Percentiles rank a stretch among this genome's conserved stretches.
These are phyloP conservation scores for Claviceps maximensis DNA, from an alignment of 2,329 filamentous ascomycete genomes.

Conservation along the genomic window DNA sequence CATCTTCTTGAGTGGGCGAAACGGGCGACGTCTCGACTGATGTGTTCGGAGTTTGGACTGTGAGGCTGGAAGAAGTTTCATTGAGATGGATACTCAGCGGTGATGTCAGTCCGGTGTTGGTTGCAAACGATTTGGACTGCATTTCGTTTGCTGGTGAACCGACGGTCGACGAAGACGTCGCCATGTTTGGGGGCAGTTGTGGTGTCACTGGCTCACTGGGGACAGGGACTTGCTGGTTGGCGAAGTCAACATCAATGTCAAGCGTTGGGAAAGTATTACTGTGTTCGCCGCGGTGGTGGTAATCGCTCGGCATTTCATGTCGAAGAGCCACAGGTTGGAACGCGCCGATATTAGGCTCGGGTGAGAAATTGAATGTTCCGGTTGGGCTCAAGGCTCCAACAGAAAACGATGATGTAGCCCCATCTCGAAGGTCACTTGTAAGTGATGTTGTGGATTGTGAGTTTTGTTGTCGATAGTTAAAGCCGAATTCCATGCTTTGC, in stretches of 20 bases:
- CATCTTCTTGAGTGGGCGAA: conserved; percentile 74
- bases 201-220: conserved; percentile 33
- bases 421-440: conserved; percentile 18
- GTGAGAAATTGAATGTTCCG: conserved; percentile 61
- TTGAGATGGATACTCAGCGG: conserved; percentile 21
- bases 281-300: conserved; percentile 56
- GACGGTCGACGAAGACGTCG: conserved; percentile 37
- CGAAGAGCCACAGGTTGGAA: conserved; percentile 35
- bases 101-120: conserved; percentile 31
- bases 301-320: conserved; percentile 30
- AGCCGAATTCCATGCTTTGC: conserved; percentile 19
- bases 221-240: conserved; percentile 25
- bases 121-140: conserved; percentile 25
- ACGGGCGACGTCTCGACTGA: conserved; percentile 42
- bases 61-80: conserved; percentile 24
- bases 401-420: conserved; percentile 49
- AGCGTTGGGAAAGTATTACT: conserved; percentile 77
- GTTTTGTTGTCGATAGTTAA: conserved; percentile 19
- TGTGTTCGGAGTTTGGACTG: conserved; percentile 11
- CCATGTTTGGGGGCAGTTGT: conserved; percentile 33
- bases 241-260: conserved; percentile 48
- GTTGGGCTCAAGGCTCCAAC: conserved; percentile 60
- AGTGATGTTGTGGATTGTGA: conserved; percentile 23
- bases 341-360: conserved; percentile 54
- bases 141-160: conserved; percentile 38